Evolutionary conservation across 2,329 filamentous ascomycete species (phyloP).

Genomic region (Fusarium citri): DNA sequence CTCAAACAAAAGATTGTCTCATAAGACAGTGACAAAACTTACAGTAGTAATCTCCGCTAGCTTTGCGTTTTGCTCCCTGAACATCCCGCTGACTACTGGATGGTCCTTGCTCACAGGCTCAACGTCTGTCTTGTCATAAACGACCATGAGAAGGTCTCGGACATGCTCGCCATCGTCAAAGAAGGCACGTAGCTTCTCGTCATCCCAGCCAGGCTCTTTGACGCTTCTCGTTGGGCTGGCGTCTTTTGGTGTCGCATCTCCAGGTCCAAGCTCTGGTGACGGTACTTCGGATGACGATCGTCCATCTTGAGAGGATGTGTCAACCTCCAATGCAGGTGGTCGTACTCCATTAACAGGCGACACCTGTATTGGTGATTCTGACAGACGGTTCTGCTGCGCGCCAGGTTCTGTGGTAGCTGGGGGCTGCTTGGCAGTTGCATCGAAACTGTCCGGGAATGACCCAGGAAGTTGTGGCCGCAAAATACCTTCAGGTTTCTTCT

Average conservation of each 20-base stretch:
- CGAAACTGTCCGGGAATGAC: slow-evolving; percentile 57
- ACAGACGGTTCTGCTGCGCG: slow-evolving; percentile 60
- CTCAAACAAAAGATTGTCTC: neutral
- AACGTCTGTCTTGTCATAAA: slow-evolving; percentile 91
- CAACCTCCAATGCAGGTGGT: slow-evolving; percentile 75
- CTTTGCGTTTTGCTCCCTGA: slow-evolving; percentile 87
- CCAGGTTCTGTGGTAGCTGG: slow-evolving; percentile 49
- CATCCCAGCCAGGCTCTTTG: slow-evolving; percentile 78
- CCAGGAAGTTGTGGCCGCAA: slow-evolving; percentile 54
- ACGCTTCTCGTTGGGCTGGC: slow-evolving; percentile 52
- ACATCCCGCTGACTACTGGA: slow-evolving; percentile 82
- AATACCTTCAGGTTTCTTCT: slow-evolving; percentile 38
- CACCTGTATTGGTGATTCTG: slow-evolving; percentile 76
- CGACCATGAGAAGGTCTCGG: slow-evolving; percentile 87
- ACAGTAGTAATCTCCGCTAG: slow-evolving; percentile 86
- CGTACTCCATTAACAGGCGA: slow-evolving; percentile 56
- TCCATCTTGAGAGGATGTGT: slow-evolving; percentile 77
- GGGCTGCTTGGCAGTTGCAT: slow-evolving; percentile 48
- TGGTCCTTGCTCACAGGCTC: slow-evolving; percentile 85
- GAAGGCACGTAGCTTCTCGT: slow-evolving; percentile 85
- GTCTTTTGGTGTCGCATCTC: slow-evolving; percentile 54
- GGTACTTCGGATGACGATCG: slow-evolving; percentile 73
- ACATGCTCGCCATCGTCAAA: slow-evolving; percentile 92
- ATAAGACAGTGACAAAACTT: slow-evolving; percentile 48
- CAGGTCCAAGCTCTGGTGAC: slow-evolving; percentile 69